A percentile compares a stretch with the other conserved stretches of the same genome.
Evolutionary conservation across 805 yeast genomes (phyloP).

Genomic region (Ogataea siamensis): DNA sequence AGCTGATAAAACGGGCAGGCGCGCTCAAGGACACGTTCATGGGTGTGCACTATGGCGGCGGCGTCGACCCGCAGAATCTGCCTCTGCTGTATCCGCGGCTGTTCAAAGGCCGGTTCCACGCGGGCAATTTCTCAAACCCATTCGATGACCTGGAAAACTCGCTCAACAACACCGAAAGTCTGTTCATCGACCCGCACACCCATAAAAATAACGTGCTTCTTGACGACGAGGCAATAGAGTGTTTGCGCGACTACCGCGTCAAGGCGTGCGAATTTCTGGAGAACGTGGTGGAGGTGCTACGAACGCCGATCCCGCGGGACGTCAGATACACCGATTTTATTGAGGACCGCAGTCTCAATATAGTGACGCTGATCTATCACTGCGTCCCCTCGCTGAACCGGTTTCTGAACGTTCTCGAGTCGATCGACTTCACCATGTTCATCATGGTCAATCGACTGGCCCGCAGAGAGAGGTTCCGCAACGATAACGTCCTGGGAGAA

Average conservation of each 20-base stretch:
- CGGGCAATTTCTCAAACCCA: slow-evolving; percentile 79
- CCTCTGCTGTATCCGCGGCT: slow-evolving; percentile 75
- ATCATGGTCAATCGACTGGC: slow-evolving; percentile 32
- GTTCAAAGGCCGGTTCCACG: slow-evolving; percentile 61
- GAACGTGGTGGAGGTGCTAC: slow-evolving; percentile 42
- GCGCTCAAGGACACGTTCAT: slow-evolving; percentile 18
- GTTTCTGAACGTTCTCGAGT: slow-evolving; percentile 52
- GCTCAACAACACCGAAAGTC: slow-evolving; percentile 27
- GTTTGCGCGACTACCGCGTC: slow-evolving; percentile 36
- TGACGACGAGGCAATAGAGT: slow-evolving; percentile 46
- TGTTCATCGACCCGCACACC: slow-evolving; percentile 26
- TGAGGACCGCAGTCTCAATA: slow-evolving; percentile 48
- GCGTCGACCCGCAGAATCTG: slow-evolving; percentile 29
- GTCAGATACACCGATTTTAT: slow-evolving; percentile 24
- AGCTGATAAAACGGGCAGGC: slow-evolving; percentile 21
- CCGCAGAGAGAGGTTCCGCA: slow-evolving; percentile 14
- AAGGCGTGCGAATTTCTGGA: slow-evolving; percentile 40
- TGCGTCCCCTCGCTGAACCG: slow-evolving; percentile 47
- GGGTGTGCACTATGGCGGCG: slow-evolving; percentile 15
- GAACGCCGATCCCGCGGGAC: slow-evolving; percentile 36
- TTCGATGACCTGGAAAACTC: slow-evolving; percentile 39
- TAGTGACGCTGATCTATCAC: slow-evolving; percentile 53
- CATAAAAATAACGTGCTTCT: slow-evolving; percentile 41
- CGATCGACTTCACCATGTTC: slow-evolving; percentile 60
- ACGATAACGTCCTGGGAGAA: slow-evolving; percentile 29